phyloP scores from a whole-genome alignment of 306 rosid genomes.

The Coriaria nepalensis region DNA sequence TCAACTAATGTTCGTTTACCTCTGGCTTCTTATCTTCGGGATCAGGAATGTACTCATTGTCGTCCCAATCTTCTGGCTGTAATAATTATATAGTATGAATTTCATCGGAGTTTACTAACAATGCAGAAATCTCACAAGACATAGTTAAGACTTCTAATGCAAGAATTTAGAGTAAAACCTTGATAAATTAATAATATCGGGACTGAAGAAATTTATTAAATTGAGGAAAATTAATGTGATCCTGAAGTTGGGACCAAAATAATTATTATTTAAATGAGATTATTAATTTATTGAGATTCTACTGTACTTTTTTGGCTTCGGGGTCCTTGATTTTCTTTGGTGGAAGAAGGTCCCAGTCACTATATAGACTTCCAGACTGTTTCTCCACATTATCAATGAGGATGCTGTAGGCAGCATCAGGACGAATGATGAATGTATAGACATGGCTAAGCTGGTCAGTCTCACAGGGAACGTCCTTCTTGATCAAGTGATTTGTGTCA shows the following conservation, averaged over 20 bases:
- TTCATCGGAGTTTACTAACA: constrained; percentile 10
- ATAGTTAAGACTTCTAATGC: background rate
- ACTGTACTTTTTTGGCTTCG: constrained; percentile 86
- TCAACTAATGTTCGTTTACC: constrained; percentile 26
- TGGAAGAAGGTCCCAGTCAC: constrained; percentile 93
- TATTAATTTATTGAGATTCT: no score
- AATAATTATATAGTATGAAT: constrained; percentile 10
- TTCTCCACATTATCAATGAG: constrained; percentile 87
- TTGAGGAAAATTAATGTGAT: no score
- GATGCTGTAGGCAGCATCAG: constrained; percentile 94
- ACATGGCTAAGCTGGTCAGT: constrained; percentile 95
- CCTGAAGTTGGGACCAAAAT: no score
- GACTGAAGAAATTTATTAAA: no score
- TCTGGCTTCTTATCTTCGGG: constrained; percentile 98
- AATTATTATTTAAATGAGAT: no score
- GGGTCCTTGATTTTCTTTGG: constrained; percentile 90
- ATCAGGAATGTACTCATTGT: constrained; percentile 84
- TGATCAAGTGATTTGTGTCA: constrained; percentile 70
- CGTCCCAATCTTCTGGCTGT: constrained; percentile 99
- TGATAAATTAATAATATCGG: no score
- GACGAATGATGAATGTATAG: constrained; percentile 78
- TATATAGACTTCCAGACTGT: constrained; percentile 87
- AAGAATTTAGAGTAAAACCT: no score
- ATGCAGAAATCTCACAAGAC: background rate
- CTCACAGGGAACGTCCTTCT: constrained; percentile 99